Base-by-base conservation (phyloP, 2,329 filamentous ascomycete species). In the Moelleriella libera region DNA sequence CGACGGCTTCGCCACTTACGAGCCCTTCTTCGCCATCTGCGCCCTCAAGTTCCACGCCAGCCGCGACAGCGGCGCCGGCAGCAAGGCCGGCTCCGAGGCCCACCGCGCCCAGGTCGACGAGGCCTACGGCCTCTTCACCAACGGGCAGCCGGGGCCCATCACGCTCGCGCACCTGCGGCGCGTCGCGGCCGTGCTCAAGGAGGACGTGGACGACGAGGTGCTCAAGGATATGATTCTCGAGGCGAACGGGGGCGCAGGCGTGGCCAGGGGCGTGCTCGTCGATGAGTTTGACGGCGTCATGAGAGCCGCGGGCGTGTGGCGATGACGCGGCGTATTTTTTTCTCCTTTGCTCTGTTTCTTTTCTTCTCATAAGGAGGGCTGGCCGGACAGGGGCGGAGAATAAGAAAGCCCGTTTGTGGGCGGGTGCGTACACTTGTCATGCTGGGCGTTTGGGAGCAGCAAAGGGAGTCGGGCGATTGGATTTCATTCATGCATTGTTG, bases 181-280 rank as follows among this genome's bases (percentile, higher is more conserved):
- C 57, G 82, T 96, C 47, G 88, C 89, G 41, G 80, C 78, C 55
- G 78, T 87, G 56, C 67, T 98, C 57, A 86, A 88, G 65, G 88
- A 95, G 66, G 87, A 82, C 51, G 82, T 94, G 29, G 78, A 79
- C 50, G 92, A 97, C 57, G 82, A 87, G 45, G 66, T 94, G 59
- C 68, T 98, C 59, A 80, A 78, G 67, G 88, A 96, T 68, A 98
- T 98, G 92, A 83, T 98, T 49, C 69, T 88, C 45, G 90, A 97
- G 71, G 92, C 90, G 45, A 96, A 94, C 63, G 86, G 85, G 3
- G 88, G 86, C 1, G 79, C 75, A 4, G 82, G 84, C 12, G 75
- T 85, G 9, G 77, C 71, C 39, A 75, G 71, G 48, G 87, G 85
- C 6, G 90, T 94, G 8, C 78, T 71, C 41, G 70, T 82, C 58